Percentiles rank a stretch among this genome's conserved stretches.
Evolutionary conservation across 2,329 filamentous ascomycete genomes (phyloP).

Genomic region (Phialophora verrucosa): DNA sequence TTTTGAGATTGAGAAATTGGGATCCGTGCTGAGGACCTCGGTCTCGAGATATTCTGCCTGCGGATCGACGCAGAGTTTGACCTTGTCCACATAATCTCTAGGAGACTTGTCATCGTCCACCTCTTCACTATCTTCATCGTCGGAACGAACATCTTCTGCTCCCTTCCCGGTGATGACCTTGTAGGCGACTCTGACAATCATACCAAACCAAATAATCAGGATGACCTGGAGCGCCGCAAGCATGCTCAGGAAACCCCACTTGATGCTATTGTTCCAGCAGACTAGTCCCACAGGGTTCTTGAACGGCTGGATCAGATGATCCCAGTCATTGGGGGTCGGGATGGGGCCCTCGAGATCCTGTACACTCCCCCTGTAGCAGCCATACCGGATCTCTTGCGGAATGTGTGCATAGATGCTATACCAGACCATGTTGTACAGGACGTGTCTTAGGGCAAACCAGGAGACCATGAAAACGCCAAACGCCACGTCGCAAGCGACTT

Average conservation of each 20-base stretch:
- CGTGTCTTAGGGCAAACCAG: conserved; percentile 84
- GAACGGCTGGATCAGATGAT: conserved; percentile 76
- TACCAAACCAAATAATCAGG: conserved; percentile 83
- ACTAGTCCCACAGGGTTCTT: conserved; percentile 72
- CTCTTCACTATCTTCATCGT: conserved; percentile 77
- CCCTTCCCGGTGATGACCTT: conserved; percentile 76
- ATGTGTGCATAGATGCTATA: conserved; percentile 79
- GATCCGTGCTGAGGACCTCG: conserved; percentile 35
- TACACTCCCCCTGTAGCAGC: conserved; percentile 71
- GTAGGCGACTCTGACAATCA: conserved; percentile 83
- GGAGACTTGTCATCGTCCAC: conserved; percentile 3
- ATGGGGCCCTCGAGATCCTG: conserved; percentile 62
- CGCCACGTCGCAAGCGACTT: conserved; percentile 75
- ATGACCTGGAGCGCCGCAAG: conserved; percentile 80
- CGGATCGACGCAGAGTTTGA: conserved; percentile 30
- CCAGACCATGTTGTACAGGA: conserved; percentile 77
- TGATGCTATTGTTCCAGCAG: conserved; percentile 78
- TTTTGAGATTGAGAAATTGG: conserved; percentile 29
- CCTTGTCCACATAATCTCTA: conserved; percentile 21
- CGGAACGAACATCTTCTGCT: conserved; percentile 86
- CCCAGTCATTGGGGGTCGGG: conserved; percentile 57
- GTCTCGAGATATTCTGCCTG: conserved; percentile 33
- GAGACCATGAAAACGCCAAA: conserved; percentile 85
- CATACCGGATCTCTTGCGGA: conserved; percentile 65
- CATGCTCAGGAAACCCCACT: conserved; percentile 75